phyloP scores from a whole-genome alignment of 805 yeast genomes.

The Naumovozyma castellii region DNA sequence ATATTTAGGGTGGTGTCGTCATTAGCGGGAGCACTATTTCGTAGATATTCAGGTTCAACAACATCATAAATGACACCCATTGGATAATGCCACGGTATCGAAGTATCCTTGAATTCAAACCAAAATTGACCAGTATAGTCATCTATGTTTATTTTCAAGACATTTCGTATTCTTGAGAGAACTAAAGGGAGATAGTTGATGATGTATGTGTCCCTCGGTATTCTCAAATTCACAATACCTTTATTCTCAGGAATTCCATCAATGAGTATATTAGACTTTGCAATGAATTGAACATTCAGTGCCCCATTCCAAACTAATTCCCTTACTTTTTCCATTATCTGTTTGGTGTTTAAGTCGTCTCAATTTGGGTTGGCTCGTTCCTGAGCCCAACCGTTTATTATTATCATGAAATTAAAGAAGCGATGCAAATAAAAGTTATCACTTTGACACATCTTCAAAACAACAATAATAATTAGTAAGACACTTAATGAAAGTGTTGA shows the following conservation, averaged over 20 bases:
- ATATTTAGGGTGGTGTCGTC: conserved; percentile 18
- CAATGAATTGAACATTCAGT: conserved; percentile 35
- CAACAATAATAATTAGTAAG: too few species aligned
- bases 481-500: not conserved
- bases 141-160: conserved; percentile 23
- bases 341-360: not conserved
- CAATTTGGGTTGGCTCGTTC: too few species aligned
- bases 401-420: not conserved
- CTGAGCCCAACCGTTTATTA: too few species aligned
- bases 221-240: conserved; percentile 16
- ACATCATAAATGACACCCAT: conserved; percentile 58
- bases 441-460: too few species aligned
- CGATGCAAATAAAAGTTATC: not conserved
- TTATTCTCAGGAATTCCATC: conserved; percentile 12
- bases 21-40: not conserved
- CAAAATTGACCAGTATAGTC: conserved; percentile 36
- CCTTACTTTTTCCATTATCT: conserved; percentile 27
- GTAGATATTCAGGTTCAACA: too few species aligned
- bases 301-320: conserved; percentile 46
- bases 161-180: conserved; percentile 32
- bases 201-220: conserved; percentile 44
- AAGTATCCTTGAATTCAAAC: conserved; percentile 57
- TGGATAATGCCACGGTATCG: conserved; percentile 72
- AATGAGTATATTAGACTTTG: conserved; percentile 14
- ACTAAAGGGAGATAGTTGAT: conserved; percentile 35